phyloP scores from a whole-genome alignment of 257 asterid species.

The Solanum clarkiae region DNA sequence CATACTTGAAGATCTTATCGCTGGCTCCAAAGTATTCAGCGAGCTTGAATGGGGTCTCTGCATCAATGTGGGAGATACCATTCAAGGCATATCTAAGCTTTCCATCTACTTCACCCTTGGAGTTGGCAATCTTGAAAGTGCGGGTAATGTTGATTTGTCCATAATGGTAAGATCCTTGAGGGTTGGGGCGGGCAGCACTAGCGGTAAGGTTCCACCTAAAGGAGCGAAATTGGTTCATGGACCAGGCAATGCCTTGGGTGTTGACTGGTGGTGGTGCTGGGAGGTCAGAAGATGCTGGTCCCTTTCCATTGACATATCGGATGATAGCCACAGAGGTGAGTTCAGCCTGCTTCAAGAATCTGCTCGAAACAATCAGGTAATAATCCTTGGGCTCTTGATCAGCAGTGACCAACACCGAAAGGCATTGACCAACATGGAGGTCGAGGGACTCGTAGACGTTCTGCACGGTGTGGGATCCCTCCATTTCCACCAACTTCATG shows the following conservation, averaged over 20 bases:
- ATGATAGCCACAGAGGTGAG: background rate
- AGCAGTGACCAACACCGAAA: constrained; percentile 2
- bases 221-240: constrained; percentile 1
- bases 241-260: constrained; percentile 6
- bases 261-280: constrained; percentile 7
- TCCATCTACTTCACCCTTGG: background rate
- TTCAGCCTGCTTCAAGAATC: background rate
- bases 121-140: background rate
- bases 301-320: background rate
- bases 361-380: background rate
- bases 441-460: constrained; percentile 1
- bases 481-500: constrained; percentile 1
- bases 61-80: background rate
- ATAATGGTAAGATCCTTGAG: constrained; percentile 3
- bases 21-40: background rate
- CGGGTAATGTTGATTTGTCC: constrained; percentile 4
- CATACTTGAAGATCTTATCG: background rate
- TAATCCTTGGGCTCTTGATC: constrained; percentile 4
- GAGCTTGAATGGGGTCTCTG: constrained; percentile 1
- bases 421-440: constrained; percentile 6
- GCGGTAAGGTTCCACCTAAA: constrained; percentile 5
- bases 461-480: constrained; percentile 1
- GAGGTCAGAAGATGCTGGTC: background rate
- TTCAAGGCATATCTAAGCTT: background rate
- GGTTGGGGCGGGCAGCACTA: constrained; percentile 10